Evolutionary conservation across 2,329 filamentous ascomycete species (phyloP).

Genomic region (Phialophora verrucosa): DNA sequence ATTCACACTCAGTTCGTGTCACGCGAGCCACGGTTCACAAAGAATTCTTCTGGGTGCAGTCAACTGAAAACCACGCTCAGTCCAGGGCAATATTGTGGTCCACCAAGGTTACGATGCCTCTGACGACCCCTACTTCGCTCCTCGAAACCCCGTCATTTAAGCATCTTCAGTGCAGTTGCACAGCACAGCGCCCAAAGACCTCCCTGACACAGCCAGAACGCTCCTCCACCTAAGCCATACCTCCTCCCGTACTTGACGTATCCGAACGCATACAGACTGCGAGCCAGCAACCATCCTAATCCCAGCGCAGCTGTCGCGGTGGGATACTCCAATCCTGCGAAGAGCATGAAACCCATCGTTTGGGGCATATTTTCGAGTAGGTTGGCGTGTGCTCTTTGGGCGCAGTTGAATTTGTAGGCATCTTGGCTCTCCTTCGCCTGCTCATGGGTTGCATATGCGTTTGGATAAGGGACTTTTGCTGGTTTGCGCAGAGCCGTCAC

Average conservation of each 20-base stretch:
- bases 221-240: slow-evolving; percentile 47
- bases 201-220: slow-evolving; percentile 50
- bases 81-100: background rate
- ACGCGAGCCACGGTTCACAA: background rate
- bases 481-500: slow-evolving; percentile 55
- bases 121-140: background rate
- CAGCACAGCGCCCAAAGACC: slow-evolving; percentile 44
- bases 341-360: slow-evolving; percentile 58
- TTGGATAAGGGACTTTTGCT: slow-evolving; percentile 63
- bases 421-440: slow-evolving; percentile 57
- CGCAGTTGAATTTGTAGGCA: slow-evolving; percentile 58
- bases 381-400: slow-evolving; percentile 64
- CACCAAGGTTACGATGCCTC: background rate
- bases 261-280: slow-evolving; percentile 57
- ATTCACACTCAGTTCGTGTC: background rate
- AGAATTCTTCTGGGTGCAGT: background rate
- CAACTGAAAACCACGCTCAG: background rate
- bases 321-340: slow-evolving; percentile 62
- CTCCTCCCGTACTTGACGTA: slow-evolving; percentile 45
- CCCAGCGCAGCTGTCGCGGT: slow-evolving; percentile 54
- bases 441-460: slow-evolving; percentile 62
- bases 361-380: slow-evolving; percentile 64
- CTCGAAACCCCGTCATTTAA: slow-evolving; percentile 12
- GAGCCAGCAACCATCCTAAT: slow-evolving; percentile 57
- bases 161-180: slow-evolving; percentile 33